Evolutionary conservation across 2,329 filamentous ascomycete species (phyloP), one percentile per base, ranked within the genome.

Genomic region (Chlorencoelia australis): DNA sequence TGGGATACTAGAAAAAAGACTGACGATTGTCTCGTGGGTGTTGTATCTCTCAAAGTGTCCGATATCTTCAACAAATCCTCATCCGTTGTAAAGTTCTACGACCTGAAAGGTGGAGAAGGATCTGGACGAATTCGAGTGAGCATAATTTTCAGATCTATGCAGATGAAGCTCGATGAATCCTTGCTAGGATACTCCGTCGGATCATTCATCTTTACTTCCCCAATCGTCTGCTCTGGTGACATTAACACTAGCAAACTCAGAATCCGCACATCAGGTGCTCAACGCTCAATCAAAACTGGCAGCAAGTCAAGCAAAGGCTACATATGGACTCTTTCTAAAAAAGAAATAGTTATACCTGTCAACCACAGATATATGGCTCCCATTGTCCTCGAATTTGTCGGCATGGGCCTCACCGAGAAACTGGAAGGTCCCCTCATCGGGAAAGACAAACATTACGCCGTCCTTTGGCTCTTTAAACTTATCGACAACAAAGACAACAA

Each of bases 161-260:
- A 94, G 58, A 81, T 89, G 35, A 77, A 77, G 30, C 68, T 96
- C 1, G 88, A 88, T n/a, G 82, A 82, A 0, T 66, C 77, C 26
- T 82, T 94, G 59, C 71, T 95, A 4, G 87, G 89, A 7, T 96
- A 89, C 83, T 86, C 95, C 42, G 85, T 96, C 28, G 91, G 91
- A 24, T 94, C 89, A 0, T 94, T 96, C 53, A 82, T 94, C 53
- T 93, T 96, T 55, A 63, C 72, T 0, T 85, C 80, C 0, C 70
- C 85, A 32, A 77, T 96, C 30, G 69, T 71, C 0, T 75, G 27
- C 17, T 61, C 69, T 10, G 70, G 69, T 31, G 87, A 81, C 50
- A 64, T 67, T 1, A 71, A 75, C 4, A 59, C 69, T 26, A 62
- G 74, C 28, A 87, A 37, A 15, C 31, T 47, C 11, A 34, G 37